Conservation (phyloP, 495 filamentous ascomycete genomes). For the Aspergillus campestris region DNA sequence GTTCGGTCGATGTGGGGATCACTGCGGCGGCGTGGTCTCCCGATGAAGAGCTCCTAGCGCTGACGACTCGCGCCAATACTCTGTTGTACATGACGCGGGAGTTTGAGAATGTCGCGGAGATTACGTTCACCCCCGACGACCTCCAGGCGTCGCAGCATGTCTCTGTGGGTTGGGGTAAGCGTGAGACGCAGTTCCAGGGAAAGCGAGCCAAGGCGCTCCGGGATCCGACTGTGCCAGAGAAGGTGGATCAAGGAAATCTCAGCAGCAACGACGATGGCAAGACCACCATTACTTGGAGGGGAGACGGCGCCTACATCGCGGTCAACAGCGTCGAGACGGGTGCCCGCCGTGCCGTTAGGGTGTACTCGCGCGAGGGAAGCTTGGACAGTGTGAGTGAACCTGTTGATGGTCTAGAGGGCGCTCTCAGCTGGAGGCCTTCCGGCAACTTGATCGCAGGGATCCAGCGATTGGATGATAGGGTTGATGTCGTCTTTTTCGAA, state of each 20-base stretch:
- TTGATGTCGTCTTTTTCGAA: constrained; percentile 94
- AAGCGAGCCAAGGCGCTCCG: constrained; percentile 81
- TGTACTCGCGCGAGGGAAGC: constrained; percentile 82
- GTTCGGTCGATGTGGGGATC: constrained; percentile 87
- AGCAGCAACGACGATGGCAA: constrained; percentile 61
- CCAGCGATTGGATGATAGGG: constrained; percentile 56
- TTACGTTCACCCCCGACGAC: constrained; percentile 64
- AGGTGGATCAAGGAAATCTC: constrained; percentile 73
- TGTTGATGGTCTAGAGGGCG: constrained; percentile 77
- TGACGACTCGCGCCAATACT: constrained; percentile 70
- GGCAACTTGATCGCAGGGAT: constrained; percentile 85
- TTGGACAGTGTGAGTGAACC: constrained; percentile 91
- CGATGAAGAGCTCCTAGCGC: constrained; percentile 81
- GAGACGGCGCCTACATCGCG: constrained; percentile 87
- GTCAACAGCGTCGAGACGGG: constrained; percentile 65
- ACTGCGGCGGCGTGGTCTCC: constrained; percentile 88
- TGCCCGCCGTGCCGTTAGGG: constrained; percentile 66
- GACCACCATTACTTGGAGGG: constrained; percentile 81
- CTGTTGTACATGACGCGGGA: constrained; percentile 86
- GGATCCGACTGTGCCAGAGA: constrained; percentile 92
- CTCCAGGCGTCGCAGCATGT: constrained; percentile 88
- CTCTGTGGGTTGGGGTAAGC: constrained; percentile 96
- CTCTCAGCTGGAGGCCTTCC: constrained; percentile 82
- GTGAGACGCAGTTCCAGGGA: constrained; percentile 95
- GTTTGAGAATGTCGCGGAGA: constrained; percentile 73